Percentiles rank a stretch among this genome's conserved stretches.
Evolutionary conservation across 1,284 basidiomycete species (phyloP).

Genomic region (Fomitiporia mediterranea): DNA sequence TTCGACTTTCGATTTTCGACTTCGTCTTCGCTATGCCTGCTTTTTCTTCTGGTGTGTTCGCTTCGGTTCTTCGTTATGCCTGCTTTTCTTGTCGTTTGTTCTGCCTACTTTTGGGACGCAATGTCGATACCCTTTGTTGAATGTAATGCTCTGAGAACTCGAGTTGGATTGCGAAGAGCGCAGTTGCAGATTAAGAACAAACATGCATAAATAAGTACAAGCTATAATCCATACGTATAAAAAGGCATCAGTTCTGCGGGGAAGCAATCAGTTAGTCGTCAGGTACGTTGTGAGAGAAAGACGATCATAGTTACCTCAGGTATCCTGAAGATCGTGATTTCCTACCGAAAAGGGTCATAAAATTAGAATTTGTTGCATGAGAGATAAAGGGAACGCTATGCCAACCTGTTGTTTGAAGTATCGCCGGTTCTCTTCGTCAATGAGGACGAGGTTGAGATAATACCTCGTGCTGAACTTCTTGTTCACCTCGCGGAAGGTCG

Average conservation of each 20-base stretch:
- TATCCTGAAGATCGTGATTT: constrained; percentile 38
- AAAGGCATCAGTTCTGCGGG: constrained; percentile 12
- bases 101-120: too few species aligned
- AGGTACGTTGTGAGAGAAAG: constrained; percentile 5
- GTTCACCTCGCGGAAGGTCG: constrained; percentile 98
- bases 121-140: background rate
- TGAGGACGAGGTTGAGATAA: constrained; percentile 94
- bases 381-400: constrained; percentile 1
- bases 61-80: background rate
- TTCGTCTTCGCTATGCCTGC: background rate
- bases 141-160: background rate
- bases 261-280: constrained; percentile 59
- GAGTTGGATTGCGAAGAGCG: background rate
- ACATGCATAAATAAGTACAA: constrained; percentile 10
- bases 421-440: constrained; percentile 95
- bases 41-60: background rate
- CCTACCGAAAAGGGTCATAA: constrained; percentile 21
- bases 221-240: constrained; percentile 6
- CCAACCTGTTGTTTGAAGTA: constrained; percentile 89
- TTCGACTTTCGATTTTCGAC: background rate
- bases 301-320: constrained; percentile 29
- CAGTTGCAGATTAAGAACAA: constrained; percentile 2
- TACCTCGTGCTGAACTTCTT: constrained; percentile 98
- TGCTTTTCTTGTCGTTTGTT: background rate
- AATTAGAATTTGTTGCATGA: background rate